Percentiles rank a stretch among this genome's conserved stretches.
Evolutionary conservation across 371 early-diverging fungal species (phyloP).

Genomic region (Zopfochytrium polystomum): DNA sequence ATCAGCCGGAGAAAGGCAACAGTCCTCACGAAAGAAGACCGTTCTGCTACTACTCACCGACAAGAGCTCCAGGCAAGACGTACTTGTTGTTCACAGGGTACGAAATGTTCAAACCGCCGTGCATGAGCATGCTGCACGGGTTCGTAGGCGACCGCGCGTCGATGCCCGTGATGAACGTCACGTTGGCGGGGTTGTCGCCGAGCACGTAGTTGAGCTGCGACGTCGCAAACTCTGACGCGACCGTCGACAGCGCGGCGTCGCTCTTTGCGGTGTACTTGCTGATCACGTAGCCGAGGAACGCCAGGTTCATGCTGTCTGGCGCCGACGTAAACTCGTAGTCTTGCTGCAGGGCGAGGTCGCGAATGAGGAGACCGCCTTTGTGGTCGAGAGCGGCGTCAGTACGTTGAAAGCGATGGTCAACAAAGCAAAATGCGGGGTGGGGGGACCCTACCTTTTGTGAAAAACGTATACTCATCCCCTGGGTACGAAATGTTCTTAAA

Average conservation of each 20-base stretch:
- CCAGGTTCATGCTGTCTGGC: neutral
- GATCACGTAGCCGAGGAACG: neutral
- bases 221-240: neutral
- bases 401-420: neutral
- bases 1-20: too few relatives aligned
- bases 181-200: slow-evolving; percentile 2
- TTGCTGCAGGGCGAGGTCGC: neutral
- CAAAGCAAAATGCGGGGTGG: neutral
- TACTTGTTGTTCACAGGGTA: neutral
- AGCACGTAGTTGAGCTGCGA: neutral
- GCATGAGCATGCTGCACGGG: too few relatives aligned
- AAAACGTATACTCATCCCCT: neutral
- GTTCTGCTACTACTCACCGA: neutral
- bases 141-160: neutral
- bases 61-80: too few relatives aligned
- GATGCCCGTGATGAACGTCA: neutral
- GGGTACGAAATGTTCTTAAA: neutral
- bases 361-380: neutral
- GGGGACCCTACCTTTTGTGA: neutral
- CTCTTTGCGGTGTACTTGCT: neutral
- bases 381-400: too few relatives aligned
- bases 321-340: too few relatives aligned
- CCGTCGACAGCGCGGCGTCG: neutral
- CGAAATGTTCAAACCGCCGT: neutral
- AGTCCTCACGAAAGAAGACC: neutral